Base-by-base conservation (phyloP, 352 stramenopile genomes). In the Globisporangium recalcitrans region DNA sequence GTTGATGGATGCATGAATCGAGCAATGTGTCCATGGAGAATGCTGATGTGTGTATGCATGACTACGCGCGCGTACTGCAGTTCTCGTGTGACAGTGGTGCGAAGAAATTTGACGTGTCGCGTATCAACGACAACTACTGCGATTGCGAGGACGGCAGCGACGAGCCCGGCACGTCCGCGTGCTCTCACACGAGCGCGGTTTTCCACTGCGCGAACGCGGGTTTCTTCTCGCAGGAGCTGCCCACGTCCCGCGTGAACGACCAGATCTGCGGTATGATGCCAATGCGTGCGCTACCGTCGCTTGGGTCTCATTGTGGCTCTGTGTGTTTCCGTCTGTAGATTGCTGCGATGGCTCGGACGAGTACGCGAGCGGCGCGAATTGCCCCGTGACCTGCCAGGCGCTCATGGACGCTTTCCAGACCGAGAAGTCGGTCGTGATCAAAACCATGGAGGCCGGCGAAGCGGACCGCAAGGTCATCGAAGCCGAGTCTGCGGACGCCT, bases 61-160 rank as follows among this genome's bases (percentile, higher is more conserved):
- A 24, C 4, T 69, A 6, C 29, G 32, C 3, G 46, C 22, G 47
- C n/a, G 26, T 54, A 11, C 21, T 32, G 14, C 55, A 90, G 78
- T 91, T 96, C 65, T 67, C 73, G 11, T 97, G 88, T 46, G 83
- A 94, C 60, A 65, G 74, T 14, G 74, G 79, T n/a, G 52, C 58
- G 10, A 78, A 83, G 55, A 72, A 58, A 4, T 67, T 97, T 21
- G 70, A 75, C 8, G 29, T 90, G 19, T 62, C 63, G 22, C 65
- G 67, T 24, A 68, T 97, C 11, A 98, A 98, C 72, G 94, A 98
- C 77, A 90, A 97, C 72, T 98, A 97, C 69, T 98, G 94, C 71
- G 94, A 98, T 77, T 98, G 93, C 71, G 64, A 54, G 0, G 90
- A 98, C 75, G 90, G 89, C 24, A 88, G 66, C 22, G 91, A 98